These are phyloP conservation scores for Saccharomycopsis sp. DNA, from an alignment of 805 yeast species.

Conservation along the genomic window DNA sequence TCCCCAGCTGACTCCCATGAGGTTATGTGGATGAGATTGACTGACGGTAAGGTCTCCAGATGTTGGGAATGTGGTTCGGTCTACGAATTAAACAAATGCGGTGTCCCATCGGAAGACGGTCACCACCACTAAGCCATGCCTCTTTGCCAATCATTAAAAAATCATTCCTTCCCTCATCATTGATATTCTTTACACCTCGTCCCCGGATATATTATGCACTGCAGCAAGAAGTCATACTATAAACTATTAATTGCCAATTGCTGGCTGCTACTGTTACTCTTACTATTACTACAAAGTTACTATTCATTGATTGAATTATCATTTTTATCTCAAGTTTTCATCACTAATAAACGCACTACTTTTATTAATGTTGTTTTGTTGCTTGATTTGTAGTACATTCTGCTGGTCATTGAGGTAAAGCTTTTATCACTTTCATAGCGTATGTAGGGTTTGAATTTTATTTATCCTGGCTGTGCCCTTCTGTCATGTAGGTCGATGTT, in stretches of 20 bases:
- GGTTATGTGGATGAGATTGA: constrained; percentile 88
- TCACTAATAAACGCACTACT: not conserved
- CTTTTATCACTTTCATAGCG: too few species aligned
- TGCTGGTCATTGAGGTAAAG: too few species aligned
- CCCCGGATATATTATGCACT: not conserved
- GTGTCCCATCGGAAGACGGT: constrained; percentile 63
- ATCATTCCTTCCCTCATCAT: not conserved
- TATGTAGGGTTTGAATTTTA: too few species aligned
- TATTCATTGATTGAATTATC: constrained; percentile 2
- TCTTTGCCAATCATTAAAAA: not conserved
- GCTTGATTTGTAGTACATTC: too few species aligned
- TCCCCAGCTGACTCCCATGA: constrained; percentile 89
- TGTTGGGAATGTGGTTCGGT: constrained; percentile 99
- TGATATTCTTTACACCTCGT: not conserved
- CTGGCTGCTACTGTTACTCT: not conserved
- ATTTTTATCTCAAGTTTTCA: not conserved
- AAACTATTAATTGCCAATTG: not conserved
- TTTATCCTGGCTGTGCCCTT: too few species aligned
- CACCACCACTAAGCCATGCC: constrained; percentile 32
- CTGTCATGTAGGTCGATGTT: too few species aligned
- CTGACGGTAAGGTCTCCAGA: constrained; percentile 76
- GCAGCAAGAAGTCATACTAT: not conserved
- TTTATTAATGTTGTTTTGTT: too few species aligned
- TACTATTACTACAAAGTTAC: constrained; percentile 1
- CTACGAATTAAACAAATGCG: constrained; percentile 81